Evolutionary conservation across 352 stramenopile species (phyloP).

Genomic region (Stramenopiles sp.): DNA sequence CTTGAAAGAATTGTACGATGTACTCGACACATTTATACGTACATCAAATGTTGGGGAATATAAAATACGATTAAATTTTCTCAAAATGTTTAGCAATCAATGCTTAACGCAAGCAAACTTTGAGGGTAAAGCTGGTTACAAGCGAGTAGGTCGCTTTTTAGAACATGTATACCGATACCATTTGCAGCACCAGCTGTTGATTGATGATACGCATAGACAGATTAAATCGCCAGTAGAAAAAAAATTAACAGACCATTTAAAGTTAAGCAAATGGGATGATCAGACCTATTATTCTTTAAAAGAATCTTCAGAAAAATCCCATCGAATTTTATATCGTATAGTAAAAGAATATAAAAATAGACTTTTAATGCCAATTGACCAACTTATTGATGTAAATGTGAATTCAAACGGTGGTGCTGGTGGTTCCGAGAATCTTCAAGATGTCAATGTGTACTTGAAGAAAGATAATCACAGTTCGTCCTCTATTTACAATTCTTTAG

Average conservation of each 20-base stretch:
- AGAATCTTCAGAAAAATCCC: conserved; percentile 89
- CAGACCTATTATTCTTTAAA: conserved; percentile 95
- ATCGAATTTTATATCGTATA: conserved; percentile 94
- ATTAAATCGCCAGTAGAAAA: conserved; percentile 80
- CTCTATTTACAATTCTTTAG: background rate
- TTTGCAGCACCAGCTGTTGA: conserved; percentile 40
- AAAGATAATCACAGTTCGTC: background rate
- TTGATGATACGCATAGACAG: conserved; percentile 45
- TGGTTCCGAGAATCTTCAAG: conserved; percentile 1
- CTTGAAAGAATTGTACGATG: conserved; percentile 46
- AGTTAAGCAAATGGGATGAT: conserved; percentile 96
- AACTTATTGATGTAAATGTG: conserved; percentile 35
- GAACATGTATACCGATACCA: conserved; percentile 86
- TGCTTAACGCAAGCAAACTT: conserved; percentile 39
- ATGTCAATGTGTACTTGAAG: background rate
- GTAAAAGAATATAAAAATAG: conserved; percentile 64
- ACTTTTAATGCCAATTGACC: conserved; percentile 34
- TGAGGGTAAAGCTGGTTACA: conserved; percentile 21
- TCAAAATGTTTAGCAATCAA: conserved; percentile 61
- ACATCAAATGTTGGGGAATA: conserved; percentile 67
- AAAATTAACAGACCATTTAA: conserved; percentile 90
- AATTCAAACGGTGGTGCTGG: conserved; percentile 22
- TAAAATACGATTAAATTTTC: conserved; percentile 53
- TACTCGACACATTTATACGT: conserved; percentile 68
- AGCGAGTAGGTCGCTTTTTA: conserved; percentile 57